These are phyloP conservation scores for Flammula alnicola DNA, from an alignment of 1,284 basidiomycete species.

Conservation along the genomic window DNA sequence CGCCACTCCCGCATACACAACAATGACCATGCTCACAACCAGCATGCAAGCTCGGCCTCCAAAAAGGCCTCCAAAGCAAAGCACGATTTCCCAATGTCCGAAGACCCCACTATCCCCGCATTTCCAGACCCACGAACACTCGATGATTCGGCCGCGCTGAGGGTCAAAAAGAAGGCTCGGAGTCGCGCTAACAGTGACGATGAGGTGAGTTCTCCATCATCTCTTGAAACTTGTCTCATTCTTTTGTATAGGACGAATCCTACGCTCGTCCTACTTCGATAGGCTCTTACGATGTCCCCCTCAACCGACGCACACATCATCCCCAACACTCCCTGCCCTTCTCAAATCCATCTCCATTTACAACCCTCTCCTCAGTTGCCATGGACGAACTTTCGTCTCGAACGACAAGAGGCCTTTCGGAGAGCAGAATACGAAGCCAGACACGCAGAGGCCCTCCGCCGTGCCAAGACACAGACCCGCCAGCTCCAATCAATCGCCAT, in stretches of 20 bases:
- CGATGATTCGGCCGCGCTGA: conserved; percentile 37
- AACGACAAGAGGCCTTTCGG: conserved; percentile 80
- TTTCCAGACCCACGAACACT: conserved; percentile 23
- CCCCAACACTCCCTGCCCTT: conserved; percentile 36
- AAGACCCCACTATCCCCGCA: too few relatives aligned
- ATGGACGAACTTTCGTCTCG: conserved; percentile 89
- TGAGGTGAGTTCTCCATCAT: conserved; percentile 54
- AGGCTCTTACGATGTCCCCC: conserved; percentile 50
- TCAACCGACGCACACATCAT: too few relatives aligned
- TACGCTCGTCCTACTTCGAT: conserved; percentile 72
- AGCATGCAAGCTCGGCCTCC: conserved; percentile 17
- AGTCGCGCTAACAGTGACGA: conserved; percentile 80
- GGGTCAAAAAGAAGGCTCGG: conserved; percentile 74
- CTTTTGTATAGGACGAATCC: conserved; percentile 53
- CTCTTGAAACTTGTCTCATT: conserved; percentile 18
- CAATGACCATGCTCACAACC: conserved; percentile 46
- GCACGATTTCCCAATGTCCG: too few relatives aligned
- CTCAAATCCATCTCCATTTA: conserved; percentile 59
- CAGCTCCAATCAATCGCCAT: conserved; percentile 22
- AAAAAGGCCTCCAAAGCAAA: conserved; percentile 25
- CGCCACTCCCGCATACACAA: conserved; percentile 94
- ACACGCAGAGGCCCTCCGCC: conserved; percentile 78
- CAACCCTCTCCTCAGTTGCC: conserved; percentile 78
- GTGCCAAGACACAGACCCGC: conserved; percentile 72
- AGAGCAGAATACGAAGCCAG: conserved; percentile 86